Evolutionary conservation across 2,329 filamentous ascomycete genomes (phyloP), one percentile per base, ranked within the genome.

Genomic region (Ophiostoma ulmi): DNA sequence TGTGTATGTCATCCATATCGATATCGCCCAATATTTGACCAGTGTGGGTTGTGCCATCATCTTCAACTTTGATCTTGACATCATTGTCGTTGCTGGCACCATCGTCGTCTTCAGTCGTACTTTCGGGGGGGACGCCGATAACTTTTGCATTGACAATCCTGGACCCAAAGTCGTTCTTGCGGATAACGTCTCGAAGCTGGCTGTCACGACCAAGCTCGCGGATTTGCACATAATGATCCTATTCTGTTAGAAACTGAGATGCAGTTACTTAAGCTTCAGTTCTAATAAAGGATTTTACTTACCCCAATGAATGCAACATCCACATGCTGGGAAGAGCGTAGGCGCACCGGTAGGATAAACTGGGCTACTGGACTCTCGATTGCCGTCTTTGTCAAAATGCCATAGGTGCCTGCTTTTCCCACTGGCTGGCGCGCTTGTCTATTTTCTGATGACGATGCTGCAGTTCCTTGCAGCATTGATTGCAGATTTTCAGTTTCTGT

Each of bases 301-400:
- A 91, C 89, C 70, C 93, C 92, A 71, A 99, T 85, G 75, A 97
- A 93, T 52, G 94, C 90, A 73, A 97, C 87, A 80, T 98, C 94
- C 75, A 95, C 93, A 72, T 88, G 83, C 63, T 84, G 80, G 69
- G 84, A 83, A 70, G 89, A 89, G 71, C 94, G 86, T 72, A 98
- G 83, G 72, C 90, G 87, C n/a, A 90, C 92, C 14, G 93, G 91
- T 17, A 97, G 81, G 63, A 97, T 90, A 82, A 87, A 91, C 76
- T 90, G 90, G 70, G 90, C 85, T 48, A 91, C 82, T 1, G 94
- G 91, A 73, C 91, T 96, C 69, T 89, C 86, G 68, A 94, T 83
- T 39, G 97, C 78, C 0, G 94, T 97, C 76, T 87, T 89, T 0
- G 92, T 92, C 65, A 98, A 83, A 41, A 98, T 77, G 4, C 93